phyloP scores from a whole-genome alignment of 495 filamentous ascomycete species.

The Penicillium macrosclerotiorum region DNA sequence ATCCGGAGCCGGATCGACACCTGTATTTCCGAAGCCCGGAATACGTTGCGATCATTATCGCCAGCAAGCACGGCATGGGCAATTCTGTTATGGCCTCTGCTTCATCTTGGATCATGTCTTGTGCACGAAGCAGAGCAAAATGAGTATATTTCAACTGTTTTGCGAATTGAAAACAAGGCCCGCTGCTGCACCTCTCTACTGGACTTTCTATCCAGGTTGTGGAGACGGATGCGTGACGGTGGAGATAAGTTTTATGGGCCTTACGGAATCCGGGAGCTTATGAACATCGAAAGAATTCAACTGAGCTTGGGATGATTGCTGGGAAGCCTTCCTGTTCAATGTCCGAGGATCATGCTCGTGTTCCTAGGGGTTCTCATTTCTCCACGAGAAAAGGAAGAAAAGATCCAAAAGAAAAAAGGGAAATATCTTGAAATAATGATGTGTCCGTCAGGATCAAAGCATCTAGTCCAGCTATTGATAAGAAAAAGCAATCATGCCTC shows the following conservation, averaged over 20 bases:
- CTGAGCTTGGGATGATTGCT: not conserved
- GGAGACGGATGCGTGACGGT: not conserved
- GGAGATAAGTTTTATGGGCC: not conserved
- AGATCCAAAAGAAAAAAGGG: not conserved
- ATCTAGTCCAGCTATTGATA: no score
- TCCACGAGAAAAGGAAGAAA: no score
- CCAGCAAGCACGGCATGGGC: not conserved
- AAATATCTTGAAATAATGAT: not conserved
- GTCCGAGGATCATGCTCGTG: no score
- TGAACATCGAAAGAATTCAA: not conserved
- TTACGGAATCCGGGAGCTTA: not conserved
- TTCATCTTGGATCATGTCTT: not conserved
- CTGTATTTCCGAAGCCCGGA: not conserved
- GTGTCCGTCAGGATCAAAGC: no score
- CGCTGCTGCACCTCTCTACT: not conserved
- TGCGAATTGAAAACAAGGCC: not conserved
- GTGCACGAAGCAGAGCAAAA: not conserved
- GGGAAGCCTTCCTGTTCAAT: no score
- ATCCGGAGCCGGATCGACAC: not conserved
- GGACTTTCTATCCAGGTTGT: not conserved
- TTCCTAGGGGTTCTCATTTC: no score
- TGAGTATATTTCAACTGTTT: not conserved
- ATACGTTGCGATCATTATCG: not conserved
- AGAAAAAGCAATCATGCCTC: constrained; percentile 3
- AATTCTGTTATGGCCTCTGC: not conserved